Evolutionary conservation across 2,329 filamentous ascomycete genomes (phyloP), one percentile per base, ranked within the genome.

Genomic region (Talaromyces sp.): DNA sequence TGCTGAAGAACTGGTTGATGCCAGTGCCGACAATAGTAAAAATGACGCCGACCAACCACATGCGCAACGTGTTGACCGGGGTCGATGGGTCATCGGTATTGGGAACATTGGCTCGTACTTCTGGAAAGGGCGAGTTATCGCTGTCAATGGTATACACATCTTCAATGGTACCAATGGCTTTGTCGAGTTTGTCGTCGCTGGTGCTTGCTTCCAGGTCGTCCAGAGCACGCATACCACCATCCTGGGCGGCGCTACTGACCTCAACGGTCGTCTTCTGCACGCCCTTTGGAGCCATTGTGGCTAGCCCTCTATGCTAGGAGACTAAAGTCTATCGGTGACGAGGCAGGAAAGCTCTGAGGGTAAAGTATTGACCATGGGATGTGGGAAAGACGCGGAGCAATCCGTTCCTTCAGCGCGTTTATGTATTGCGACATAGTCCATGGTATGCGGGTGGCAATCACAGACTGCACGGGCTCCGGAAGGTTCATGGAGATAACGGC

Each of bases 1-100:
- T 69, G 4, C 71, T 72, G 67, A 79, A 79, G 64, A 79, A 78
- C 55, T 77, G 75, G 60, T 78, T 78, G 51, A 79, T 74, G 4
- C 75, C 77, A 6, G 77, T 73, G 5, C 76, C 77, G n/a, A 80
- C 22, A 5, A 60, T 37, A n/a, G 65, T 64, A 40, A 66, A 65
- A 10, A 77, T 64, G 33, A 79, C 69, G 0, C 77, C 77, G 0
- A 79, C 66, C 3, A 77, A 54, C 77, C 77, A 80, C 60, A 74
- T 77, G 31, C 67, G 66, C 21, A 70, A 53, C 2, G 67, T 69
- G 46, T 65, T 69, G 45, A 70, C 62, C 5, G 68, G 66, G 56
- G 67, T 63, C 13, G 36, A 57, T 19, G 67, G 65, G 31, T 70
- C 66, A 17, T 69, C 67, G 5, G 63, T 69, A 43, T 69, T 67